Evolutionary conservation across 495 filamentous ascomycete species (phyloP).

Genomic region (Xylaria scruposa): DNA sequence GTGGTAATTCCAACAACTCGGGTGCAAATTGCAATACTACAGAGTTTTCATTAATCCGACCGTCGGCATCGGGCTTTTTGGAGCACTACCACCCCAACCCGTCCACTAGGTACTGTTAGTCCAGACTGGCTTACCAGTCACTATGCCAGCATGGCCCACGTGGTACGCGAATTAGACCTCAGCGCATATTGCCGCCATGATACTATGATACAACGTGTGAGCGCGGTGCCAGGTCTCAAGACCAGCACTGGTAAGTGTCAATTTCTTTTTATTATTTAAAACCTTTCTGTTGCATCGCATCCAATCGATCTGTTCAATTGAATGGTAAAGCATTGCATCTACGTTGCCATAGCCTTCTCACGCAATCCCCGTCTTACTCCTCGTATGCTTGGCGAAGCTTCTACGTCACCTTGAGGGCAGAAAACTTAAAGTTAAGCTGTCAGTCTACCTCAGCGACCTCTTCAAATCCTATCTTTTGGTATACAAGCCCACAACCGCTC

Average conservation of each 20-base stretch:
- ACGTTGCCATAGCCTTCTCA: not conserved
- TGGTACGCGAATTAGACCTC: constrained; percentile 54
- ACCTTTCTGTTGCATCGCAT: not conserved
- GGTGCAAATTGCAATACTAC: constrained; percentile 29
- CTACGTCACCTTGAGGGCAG: not conserved
- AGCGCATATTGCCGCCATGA: constrained; percentile 49
- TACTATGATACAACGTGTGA: constrained; percentile 52
- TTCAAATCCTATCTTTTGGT: not conserved
- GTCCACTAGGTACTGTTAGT: constrained; percentile 16
- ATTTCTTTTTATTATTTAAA: constrained; percentile 19
- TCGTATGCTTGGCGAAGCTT: constrained; percentile 9
- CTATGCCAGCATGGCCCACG: constrained; percentile 45
- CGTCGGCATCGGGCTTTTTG: constrained; percentile 12
- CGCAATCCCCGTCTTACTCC: not conserved
- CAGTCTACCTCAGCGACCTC: not conserved
- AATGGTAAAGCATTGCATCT: not conserved
- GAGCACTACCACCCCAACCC: constrained; percentile 24
- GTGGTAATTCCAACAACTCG: constrained; percentile 32
- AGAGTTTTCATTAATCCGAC: constrained; percentile 21
- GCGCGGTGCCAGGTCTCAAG: constrained; percentile 53
- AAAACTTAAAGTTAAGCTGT: not conserved
- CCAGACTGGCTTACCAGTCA: constrained; percentile 30
- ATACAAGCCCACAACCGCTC: not conserved
- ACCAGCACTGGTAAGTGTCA: constrained; percentile 55
- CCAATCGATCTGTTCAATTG: not conserved